These are phyloP conservation scores for Postia placenta DNA, from an alignment of 768 basidiomycete species.

Conservation along the genomic window DNA sequence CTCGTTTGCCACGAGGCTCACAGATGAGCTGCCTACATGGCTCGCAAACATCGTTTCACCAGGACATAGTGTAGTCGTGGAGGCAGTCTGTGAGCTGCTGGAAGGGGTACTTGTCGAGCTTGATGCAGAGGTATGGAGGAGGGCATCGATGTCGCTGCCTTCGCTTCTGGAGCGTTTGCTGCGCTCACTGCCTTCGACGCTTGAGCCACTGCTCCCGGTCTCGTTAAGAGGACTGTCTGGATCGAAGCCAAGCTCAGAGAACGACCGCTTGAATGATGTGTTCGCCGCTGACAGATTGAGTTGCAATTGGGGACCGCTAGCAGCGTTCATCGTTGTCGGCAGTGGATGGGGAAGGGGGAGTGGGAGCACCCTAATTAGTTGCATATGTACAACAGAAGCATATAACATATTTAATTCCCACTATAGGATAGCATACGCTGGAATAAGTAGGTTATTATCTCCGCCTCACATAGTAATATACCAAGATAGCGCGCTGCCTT, in stretches of 20 bases:
- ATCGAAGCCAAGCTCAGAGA: conserved; percentile 3
- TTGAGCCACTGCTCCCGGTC: not conserved
- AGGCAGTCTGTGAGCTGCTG: not conserved
- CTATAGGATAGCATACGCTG: too few relatives aligned
- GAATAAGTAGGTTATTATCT: too few relatives aligned
- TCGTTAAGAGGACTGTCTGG: not conserved
- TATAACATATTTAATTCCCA: too few relatives aligned
- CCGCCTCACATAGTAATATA: too few relatives aligned
- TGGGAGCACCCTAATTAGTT: too few relatives aligned
- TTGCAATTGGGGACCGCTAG: not conserved
- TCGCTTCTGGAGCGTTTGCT: conserved; percentile 4
- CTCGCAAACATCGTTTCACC: not conserved
- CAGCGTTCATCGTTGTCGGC: not conserved
- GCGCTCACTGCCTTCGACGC: not conserved
- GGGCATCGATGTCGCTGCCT: not conserved
- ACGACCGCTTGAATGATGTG: conserved; percentile 6
- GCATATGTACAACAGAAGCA: too few relatives aligned
- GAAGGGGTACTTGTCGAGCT: not conserved
- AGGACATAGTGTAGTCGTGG: not conserved
- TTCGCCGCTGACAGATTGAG: not conserved
- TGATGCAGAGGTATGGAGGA: not conserved
- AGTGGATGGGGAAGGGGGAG: not conserved
- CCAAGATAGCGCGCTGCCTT: too few relatives aligned
- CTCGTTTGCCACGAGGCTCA: not conserved
- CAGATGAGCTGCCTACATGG: not conserved